Percentiles rank a stretch among this genome's conserved stretches.
phyloP scores from a whole-genome alignment of 2,329 filamentous ascomycete genomes.

The Colletotrichum graminicola region DNA sequence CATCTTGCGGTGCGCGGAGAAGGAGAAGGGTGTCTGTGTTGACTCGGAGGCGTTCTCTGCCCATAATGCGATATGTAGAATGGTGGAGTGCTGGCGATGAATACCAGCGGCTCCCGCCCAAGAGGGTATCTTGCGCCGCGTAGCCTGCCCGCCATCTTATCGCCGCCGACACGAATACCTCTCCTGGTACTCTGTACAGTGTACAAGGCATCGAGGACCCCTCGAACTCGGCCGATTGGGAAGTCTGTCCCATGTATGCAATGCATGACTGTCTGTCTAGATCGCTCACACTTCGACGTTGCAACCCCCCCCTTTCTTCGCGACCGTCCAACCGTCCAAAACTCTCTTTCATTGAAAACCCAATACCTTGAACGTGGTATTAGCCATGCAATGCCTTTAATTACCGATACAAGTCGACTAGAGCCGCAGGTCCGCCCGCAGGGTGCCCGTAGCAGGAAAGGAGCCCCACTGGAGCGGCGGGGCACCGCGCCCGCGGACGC shows the following conservation, averaged over 20 bases:
- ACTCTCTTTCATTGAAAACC: neutral
- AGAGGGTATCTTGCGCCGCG: slow-evolving; percentile 26
- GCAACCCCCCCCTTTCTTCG: neutral
- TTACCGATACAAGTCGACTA: slow-evolving; percentile 1
- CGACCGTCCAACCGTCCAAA: neutral
- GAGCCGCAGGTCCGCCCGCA: slow-evolving; percentile 11
- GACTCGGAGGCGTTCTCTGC: neutral
- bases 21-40: too few species aligned
- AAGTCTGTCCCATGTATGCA: slow-evolving; percentile 24
- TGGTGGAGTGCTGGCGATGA: slow-evolving; percentile 15
- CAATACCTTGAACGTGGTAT: neutral
- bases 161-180: slow-evolving; percentile 16
- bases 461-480: slow-evolving; percentile 20
- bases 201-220: slow-evolving; percentile 7
- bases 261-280: slow-evolving; percentile 32
- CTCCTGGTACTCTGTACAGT: neutral
- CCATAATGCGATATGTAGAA: slow-evolving; percentile 16
- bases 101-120: slow-evolving; percentile 15
- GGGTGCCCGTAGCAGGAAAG: slow-evolving; percentile 1
- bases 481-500: slow-evolving; percentile 30
- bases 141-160: slow-evolving; percentile 25
- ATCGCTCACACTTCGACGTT: slow-evolving; percentile 12
- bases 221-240: slow-evolving; percentile 34
- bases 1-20: neutral
- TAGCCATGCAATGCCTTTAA: neutral